A percentile compares a stretch with the other conserved stretches of the same genome.
phyloP scores from a whole-genome alignment of 2,329 filamentous ascomycete species.

The Teratosphaeria zuluensis region DNA sequence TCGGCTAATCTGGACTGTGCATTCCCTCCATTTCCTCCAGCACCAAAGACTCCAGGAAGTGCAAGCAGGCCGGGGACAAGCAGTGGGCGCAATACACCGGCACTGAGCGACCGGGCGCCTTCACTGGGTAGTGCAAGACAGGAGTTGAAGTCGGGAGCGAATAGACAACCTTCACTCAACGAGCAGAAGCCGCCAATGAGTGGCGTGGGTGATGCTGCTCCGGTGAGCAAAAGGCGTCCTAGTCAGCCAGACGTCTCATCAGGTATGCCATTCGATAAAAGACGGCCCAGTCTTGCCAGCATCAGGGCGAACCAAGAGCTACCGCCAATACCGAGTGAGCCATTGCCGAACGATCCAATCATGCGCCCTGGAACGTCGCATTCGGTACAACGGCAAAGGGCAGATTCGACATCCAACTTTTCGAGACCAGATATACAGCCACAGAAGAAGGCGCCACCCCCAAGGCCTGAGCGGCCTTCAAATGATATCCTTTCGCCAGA shows the following conservation, averaged over 20 bases:
- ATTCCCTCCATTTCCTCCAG: conserved; percentile 44
- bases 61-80: conserved; percentile 8
- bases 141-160: conserved; percentile 15
- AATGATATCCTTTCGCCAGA: conserved; percentile 19
- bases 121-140: conserved; percentile 15
- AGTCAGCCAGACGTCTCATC: background rate
- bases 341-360: conserved; percentile 6
- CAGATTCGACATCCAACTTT: conserved; percentile 3
- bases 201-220: conserved; percentile 30
- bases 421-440: conserved; percentile 6
- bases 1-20: conserved; percentile 40
- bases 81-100: conserved; percentile 17
- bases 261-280: background rate
- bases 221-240: conserved; percentile 44
- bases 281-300: background rate
- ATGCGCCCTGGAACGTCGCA: conserved; percentile 6
- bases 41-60: background rate
- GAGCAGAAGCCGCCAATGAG: conserved; percentile 36
- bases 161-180: conserved; percentile 26
- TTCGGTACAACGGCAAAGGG: background rate
- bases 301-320: background rate
- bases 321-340: background rate
- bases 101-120: conserved; percentile 14
- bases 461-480: conserved; percentile 21
- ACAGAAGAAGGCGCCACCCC: conserved; percentile 16